Conservation (phyloP, 108 stramenopile species). For the Fistulifera pelliculosa region DNA sequence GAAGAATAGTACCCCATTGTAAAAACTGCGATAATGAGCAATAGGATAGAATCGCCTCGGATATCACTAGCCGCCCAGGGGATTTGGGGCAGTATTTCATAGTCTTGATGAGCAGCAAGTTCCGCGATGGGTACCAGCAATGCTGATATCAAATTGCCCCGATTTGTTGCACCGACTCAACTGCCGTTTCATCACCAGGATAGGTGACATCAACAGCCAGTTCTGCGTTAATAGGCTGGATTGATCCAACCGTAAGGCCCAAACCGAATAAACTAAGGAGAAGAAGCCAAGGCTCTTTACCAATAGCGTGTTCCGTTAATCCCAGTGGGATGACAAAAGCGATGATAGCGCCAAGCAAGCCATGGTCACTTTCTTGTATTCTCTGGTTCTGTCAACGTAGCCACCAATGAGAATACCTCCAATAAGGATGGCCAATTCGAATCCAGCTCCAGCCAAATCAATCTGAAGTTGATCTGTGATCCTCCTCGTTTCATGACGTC, state of each 20-base stretch:
- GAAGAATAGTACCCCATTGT: conserved; percentile 35
- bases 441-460: conserved; percentile 84
- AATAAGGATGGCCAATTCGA: conserved; percentile 75
- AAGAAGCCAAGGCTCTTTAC: conserved; percentile 43
- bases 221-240: conserved; percentile 75
- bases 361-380: conserved; percentile 77
- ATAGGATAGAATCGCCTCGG: conserved; percentile 50
- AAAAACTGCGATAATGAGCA: conserved; percentile 23
- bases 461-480: conserved; percentile 66
- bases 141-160: conserved; percentile 60
- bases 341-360: conserved; percentile 53
- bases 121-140: conserved; percentile 52
- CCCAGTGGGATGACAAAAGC: conserved; percentile 43
- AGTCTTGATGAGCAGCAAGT: conserved; percentile 33
- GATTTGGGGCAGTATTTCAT: conserved; percentile 25
- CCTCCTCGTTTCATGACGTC: conserved; percentile 84
- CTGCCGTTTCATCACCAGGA: conserved; percentile 69
- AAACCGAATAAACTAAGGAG: conserved; percentile 39
- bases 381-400: conserved; percentile 77
- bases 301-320: conserved; percentile 45
- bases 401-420: conserved; percentile 83
- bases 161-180: conserved; percentile 63
- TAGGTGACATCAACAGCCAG: conserved; percentile 71
- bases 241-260: conserved; percentile 54
- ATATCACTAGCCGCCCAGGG: conserved; percentile 41